Evolutionary conservation across 192 early-diverging fungal species (phyloP), one percentile per base, ranked within the genome.

Genomic region (Rhizophlyctis rosea): DNA sequence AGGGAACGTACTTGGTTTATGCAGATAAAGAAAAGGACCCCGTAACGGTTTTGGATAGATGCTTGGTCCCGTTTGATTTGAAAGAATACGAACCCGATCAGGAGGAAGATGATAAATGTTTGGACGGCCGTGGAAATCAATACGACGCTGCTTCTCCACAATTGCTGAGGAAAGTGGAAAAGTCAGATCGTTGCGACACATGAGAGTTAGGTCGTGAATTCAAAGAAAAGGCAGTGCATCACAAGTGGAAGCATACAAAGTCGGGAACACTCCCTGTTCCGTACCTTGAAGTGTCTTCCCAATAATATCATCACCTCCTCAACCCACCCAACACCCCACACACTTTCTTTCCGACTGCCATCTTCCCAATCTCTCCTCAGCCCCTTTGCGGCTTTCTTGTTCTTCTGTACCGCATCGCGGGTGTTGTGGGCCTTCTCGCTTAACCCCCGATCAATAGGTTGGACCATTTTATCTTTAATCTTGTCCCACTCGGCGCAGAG

Each of bases 21-120:
- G 54, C 72, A 67, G 16, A 88, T 74, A 62, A 88, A 88, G 66
- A 88, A 88, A 44, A 86, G 36, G 0, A 77, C 76, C 0, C 86
- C 86, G 2, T 76, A 53, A 21, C 84, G 73, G 56, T 84, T 86
- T 65, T 88, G 86, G 13, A 86, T 70, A 3, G 83, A 81, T 1
- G 80, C 76, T 27, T 81, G 49, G 49, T 72, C 75, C 30, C 66
- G 44, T 27, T 69, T 54, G 1, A 82, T 73, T 28, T 78, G 69
- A 66, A 79, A 69, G 65, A 77, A 82, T 51, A 81, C 81, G 54
- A 87, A 81, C 18, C 82, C 85, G 21, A 85, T 73, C 18, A 87
- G 39, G 9, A 85, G 62, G n/a, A 63, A 58, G 69, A 79, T 67
- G 30, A 78, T 59, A 39, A 81, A 27, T 2, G 70, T 34, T 59